Base-by-base conservation (phyloP, 2,329 filamentous ascomycete species). In the Emmonsiellopsis sp. region DNA sequence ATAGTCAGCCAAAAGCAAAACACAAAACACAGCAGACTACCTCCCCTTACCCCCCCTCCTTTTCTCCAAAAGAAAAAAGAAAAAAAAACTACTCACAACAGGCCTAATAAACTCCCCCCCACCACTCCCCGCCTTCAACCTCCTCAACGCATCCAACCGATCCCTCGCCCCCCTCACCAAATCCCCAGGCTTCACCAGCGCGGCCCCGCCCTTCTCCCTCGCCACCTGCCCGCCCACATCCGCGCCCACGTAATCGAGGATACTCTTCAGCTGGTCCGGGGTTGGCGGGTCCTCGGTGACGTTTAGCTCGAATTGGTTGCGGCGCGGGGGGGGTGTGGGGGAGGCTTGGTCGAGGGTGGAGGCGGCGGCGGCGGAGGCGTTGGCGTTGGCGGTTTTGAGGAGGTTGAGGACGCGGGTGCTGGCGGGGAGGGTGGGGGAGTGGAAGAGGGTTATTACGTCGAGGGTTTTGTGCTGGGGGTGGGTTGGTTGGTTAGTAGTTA, bases 381-480 rank as follows among this genome's bases (percentile, higher is more conserved):
- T 82, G 47, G 86, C 84, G 31, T 87, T 87, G 34, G 83, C 80
- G 72, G 92, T 84, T 74, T 93, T 94, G 56, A 97, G 81, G 51
- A 95, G 74, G 42, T 81, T 85, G 57, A 85, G 81, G 34, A 86
- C 86, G 56, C 86, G 83, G 49, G 82, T 76, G 3, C 91, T 96
- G 58, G 85, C 78, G 21, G 86, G 81, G 52, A 81, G 80, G 62
- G 78, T 80, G 54, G 92, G 82, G 71, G 88, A 87, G 80, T 96
- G 91, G 79, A 97, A 98, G 77, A 98, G 85, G 57, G 92, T 97
- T 68, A 97, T 83, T 61, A 95, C 88, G 76, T 97, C 91, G 71
- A 88, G 80, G 60, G 86, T 80, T 78, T 89, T 91, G 73, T 78
- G 81, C 86, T 90, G 64, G 7, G 13, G 14, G 33, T 4, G 10